Percentiles rank a stretch among this genome's conserved stretches.
Evolutionary conservation across 1,284 basidiomycete genomes (phyloP).

Genomic region (Melanopsichium pennsylvanicum): DNA sequence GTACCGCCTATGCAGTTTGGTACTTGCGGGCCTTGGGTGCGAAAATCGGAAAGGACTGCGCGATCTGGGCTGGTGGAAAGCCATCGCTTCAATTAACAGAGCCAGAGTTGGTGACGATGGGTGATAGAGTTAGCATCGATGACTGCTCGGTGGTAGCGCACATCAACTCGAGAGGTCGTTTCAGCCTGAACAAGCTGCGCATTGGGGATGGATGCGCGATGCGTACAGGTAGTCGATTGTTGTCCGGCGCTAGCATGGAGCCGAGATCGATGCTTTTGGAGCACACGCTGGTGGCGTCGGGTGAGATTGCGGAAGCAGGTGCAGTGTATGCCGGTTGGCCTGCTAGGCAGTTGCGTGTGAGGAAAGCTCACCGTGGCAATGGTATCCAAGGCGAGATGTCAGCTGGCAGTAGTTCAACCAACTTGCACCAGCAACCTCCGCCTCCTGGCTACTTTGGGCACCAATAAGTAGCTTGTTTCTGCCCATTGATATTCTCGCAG

Average conservation of each 20-base stretch:
- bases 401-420: slow-evolving; percentile 40
- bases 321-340: slow-evolving; percentile 65
- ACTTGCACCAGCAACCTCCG: slow-evolving; percentile 34
- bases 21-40: slow-evolving; percentile 63
- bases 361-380: slow-evolving; percentile 30
- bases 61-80: slow-evolving; percentile 65
- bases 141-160: slow-evolving; percentile 65
- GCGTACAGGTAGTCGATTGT: slow-evolving; percentile 61
- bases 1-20: slow-evolving; percentile 61
- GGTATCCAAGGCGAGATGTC: slow-evolving; percentile 35
- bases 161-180: slow-evolving; percentile 65
- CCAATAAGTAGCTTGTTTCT: slow-evolving; percentile 2
- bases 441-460: slow-evolving; percentile 47
- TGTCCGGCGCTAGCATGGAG: slow-evolving; percentile 65
- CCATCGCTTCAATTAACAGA: slow-evolving; percentile 64
- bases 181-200: slow-evolving; percentile 63
- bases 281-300: slow-evolving; percentile 64
- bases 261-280: slow-evolving; percentile 64
- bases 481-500: too few species aligned
- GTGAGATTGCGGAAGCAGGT: slow-evolving; percentile 64
- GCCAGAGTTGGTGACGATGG: slow-evolving; percentile 64
- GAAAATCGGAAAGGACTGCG: slow-evolving; percentile 59
- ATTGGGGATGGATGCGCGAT: slow-evolving; percentile 65
- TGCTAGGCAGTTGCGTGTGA: slow-evolving; percentile 56
- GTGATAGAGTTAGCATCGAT: slow-evolving; percentile 62